Percentiles rank a stretch among this genome's conserved stretches.
Evolutionary conservation across 2,329 filamentous ascomycete genomes (phyloP).

Genomic region (Arthrinium phaeospermum): DNA sequence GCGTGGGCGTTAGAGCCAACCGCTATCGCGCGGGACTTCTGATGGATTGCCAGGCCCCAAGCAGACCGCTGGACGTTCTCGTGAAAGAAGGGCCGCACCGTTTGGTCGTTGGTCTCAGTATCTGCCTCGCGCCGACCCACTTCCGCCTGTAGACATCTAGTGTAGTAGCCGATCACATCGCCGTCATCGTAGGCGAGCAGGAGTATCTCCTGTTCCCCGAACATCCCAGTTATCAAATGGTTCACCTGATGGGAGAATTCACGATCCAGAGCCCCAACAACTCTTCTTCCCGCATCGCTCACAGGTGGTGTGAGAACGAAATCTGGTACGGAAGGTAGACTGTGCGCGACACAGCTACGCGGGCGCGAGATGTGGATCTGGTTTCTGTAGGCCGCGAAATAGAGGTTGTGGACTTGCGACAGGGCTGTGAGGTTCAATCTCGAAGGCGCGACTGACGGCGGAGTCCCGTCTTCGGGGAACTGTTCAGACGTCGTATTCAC

Average conservation of each 20-base stretch:
- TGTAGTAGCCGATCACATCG: conserved; percentile 75
- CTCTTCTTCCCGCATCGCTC: conserved; percentile 45
- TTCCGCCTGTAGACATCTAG: conserved; percentile 51
- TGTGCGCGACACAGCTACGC: conserved; percentile 51
- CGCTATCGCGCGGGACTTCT: conserved; percentile 81
- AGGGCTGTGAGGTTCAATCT: conserved; percentile 64
- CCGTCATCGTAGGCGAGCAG: conserved; percentile 75
- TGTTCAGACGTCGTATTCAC: conserved; percentile 18
- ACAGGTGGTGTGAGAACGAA: conserved; percentile 54
- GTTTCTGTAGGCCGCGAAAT: conserved; percentile 64
- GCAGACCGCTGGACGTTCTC: conserved; percentile 79
- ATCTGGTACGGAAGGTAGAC: conserved; percentile 54
- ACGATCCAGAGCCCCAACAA: conserved; percentile 60
- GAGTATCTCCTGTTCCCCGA: conserved; percentile 74
- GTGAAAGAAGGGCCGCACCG: conserved; percentile 64
- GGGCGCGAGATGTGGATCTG: conserved; percentile 63
- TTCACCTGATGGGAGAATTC: conserved; percentile 68
- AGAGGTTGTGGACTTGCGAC: conserved; percentile 66
- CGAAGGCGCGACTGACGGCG: conserved; percentile 42
- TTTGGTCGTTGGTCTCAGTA: background rate
- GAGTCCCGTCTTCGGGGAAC: conserved; percentile 13
- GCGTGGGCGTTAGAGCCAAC: conserved; percentile 74
- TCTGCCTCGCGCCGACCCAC: conserved; percentile 29
- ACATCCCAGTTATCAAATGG: conserved; percentile 69
- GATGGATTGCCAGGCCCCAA: conserved; percentile 88